A percentile compares a stretch with the other conserved stretches of the same genome.
Conservation (phyloP, 139 green algal species). For the Tetraselmis chui region DNA sequence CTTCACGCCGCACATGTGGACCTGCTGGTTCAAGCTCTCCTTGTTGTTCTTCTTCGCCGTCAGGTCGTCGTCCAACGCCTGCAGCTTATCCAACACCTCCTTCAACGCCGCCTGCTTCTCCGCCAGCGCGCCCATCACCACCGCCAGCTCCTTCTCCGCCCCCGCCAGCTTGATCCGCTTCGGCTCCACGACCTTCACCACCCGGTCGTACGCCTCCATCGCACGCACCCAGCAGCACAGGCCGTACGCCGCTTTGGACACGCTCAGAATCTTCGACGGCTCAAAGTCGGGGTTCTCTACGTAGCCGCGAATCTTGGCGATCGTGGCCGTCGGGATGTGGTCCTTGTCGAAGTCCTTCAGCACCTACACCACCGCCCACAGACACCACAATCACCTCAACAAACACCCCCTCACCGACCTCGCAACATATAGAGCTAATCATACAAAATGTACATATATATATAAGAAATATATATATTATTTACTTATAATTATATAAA, state of each 20-base stretch:
- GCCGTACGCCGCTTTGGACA: conserved; percentile 55
- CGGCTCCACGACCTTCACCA: conserved; percentile 47
- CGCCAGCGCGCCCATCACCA: conserved; percentile 51
- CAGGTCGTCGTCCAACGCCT: conserved; percentile 46
- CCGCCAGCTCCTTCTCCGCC: conserved; percentile 40
- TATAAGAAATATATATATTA: no score
- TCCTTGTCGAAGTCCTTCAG: conserved; percentile 52
- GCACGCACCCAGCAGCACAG: conserved; percentile 57
- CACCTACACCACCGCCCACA: no score
- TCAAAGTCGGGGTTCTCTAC: conserved; percentile 58
- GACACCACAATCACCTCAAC: no score
- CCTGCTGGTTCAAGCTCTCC: conserved; percentile 41
- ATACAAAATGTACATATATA: no score
- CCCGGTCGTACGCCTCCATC: conserved; percentile 51
- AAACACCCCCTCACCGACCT: no score
- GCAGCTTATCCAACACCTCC: conserved; percentile 52
- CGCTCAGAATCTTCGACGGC: conserved; percentile 48
- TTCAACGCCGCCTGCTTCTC: conserved; percentile 61
- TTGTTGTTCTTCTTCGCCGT: conserved; percentile 40
- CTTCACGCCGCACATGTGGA: conserved; percentile 56
- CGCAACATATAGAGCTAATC: no score
- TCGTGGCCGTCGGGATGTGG: conserved; percentile 46
- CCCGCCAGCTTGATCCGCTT: conserved; percentile 38
- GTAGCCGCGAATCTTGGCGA: conserved; percentile 59
- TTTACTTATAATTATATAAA: no score